Base-by-base conservation (phyloP, 495 filamentous ascomycete species). In the Penicillium simplicissimum region DNA sequence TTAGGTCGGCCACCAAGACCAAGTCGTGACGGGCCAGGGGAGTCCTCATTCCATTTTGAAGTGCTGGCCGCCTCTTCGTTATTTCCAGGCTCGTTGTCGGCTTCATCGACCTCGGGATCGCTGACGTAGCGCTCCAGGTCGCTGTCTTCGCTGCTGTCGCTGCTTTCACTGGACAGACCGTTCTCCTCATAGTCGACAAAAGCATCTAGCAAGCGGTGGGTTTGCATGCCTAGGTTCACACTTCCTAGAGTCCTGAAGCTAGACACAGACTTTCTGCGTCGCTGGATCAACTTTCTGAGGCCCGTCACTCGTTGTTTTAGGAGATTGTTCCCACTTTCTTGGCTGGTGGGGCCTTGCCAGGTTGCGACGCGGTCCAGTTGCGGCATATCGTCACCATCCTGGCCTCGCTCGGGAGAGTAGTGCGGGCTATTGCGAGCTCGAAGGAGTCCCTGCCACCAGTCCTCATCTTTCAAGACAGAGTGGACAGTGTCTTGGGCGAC, bases 401-500 rank as follows among this genome's bases (percentile, higher is more conserved):
- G 55, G 7, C 66, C 68, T 19, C 59, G 65, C 10, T 53, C 62
- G 15, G 66, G 57, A 4, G 62, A 58, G 13, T 63, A 61, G 21
- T 71, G 61, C 25, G 63, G 57, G 37, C 64, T 73, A 34, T 80
- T 81, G 49, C 90, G 81, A 37, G 85, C 75, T 58, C 71, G 79
- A 61, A 85, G 82, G n/a, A 94, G 74, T 40, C 91, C 89, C 59
- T 88, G 82, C 92, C 92, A 96, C 92, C 92, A 96, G 38, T 86
- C 87, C 65, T 95, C 86, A 15, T 87, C 82, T 58, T 83, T 82
- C 45, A 95, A 70, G 43, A 82, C 79, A 11, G 81, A 77, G 40
- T 89, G 78, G 23, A 92, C 85, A 15, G 80, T 68, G 14, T 73
- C 71, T 19, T 79, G 76, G 1, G 79, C 76, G 42, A 86, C 83